Evolutionary conservation across 176 grass and related monocot species (phyloP).

Genomic region (Aegilops tauschii): DNA sequence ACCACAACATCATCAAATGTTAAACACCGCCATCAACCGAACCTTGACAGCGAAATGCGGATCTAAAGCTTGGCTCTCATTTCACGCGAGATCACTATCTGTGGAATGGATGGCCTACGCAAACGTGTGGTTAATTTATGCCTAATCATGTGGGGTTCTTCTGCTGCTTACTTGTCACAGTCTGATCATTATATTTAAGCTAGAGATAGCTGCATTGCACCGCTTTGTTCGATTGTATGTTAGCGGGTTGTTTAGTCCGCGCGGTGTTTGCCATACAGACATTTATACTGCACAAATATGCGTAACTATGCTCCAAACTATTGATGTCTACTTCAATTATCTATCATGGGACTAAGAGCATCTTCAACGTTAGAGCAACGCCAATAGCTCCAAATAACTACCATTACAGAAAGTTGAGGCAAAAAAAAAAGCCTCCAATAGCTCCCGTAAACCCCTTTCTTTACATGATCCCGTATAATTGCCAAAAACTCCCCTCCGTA

Average conservation of each 20-base stretch:
- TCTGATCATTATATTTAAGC: not conserved
- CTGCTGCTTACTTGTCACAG: constrained; percentile 4
- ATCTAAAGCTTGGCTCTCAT: constrained; percentile 38
- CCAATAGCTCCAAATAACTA: too few species aligned
- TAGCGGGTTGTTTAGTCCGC: not conserved
- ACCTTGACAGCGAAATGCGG: constrained; percentile 8
- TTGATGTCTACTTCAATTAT: not conserved
- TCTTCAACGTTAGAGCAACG: too few species aligned
- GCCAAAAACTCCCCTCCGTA: too few species aligned
- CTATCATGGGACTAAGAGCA: too few species aligned
- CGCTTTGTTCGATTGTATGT: not conserved
- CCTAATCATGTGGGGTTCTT: not conserved
- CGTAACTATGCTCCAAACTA: not conserved
- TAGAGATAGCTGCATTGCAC: not conserved
- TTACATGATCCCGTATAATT: too few species aligned
- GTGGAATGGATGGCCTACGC: constrained; percentile 7
- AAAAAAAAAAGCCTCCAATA: too few species aligned
- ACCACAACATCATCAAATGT: constrained; percentile 3
- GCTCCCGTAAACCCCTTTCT: too few species aligned
- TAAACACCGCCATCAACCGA: constrained; percentile 10
- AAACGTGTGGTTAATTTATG: constrained; percentile 4
- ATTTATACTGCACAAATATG: not conserved
- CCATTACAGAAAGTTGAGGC: too few species aligned
- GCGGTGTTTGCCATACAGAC: not conserved
- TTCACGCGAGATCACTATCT: constrained; percentile 9